phyloP scores from a whole-genome alignment of 1,284 basidiomycete species.

The Mycosarcoma maydis region DNA sequence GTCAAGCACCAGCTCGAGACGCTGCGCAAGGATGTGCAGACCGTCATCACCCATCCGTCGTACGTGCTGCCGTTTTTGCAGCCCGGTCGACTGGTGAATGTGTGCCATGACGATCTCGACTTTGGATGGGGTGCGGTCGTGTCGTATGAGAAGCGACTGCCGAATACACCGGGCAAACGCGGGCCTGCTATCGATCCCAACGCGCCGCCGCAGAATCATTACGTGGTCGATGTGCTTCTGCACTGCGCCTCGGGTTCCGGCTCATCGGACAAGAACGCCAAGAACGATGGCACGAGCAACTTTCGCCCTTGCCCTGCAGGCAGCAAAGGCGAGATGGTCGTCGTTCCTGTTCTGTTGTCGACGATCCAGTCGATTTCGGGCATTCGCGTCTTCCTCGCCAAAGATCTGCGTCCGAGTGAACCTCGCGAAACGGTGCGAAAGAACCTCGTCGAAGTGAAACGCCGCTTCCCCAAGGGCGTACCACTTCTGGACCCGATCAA shows the following conservation, averaged over 20 bases:
- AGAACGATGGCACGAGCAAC: constrained; percentile 19
- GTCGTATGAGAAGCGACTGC: constrained; percentile 87
- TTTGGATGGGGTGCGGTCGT: constrained; percentile 97
- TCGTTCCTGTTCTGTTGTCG: constrained; percentile 88
- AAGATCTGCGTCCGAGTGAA: constrained; percentile 81
- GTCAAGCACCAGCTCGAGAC: constrained; percentile 89
- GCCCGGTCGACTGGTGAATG: constrained; percentile 86
- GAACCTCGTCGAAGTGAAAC: constrained; percentile 86
- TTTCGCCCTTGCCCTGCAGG: constrained; percentile 47
- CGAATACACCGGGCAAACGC: constrained; percentile 41
- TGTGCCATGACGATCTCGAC: constrained; percentile 85
- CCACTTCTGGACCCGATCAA: constrained; percentile 88
- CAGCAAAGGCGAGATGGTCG: constrained; percentile 73
- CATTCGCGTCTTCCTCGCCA: constrained; percentile 86
- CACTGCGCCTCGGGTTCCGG: constrained; percentile 77
- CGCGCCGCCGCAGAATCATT: constrained; percentile 88
- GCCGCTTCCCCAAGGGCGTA: constrained; percentile 85
- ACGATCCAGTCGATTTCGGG: constrained; percentile 87
- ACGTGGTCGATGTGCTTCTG: constrained; percentile 91
- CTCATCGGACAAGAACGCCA: constrained; percentile 28
- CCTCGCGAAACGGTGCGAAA: constrained; percentile 87
- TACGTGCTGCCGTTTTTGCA: constrained; percentile 94
- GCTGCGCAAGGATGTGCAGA: constrained; percentile 83
- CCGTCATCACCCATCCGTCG: constrained; percentile 91
- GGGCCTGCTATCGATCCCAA: constrained; percentile 59